These are phyloP conservation scores for Diaporthe amygdali DNA, from an alignment of 2,329 filamentous ascomycete genomes.

Conservation along the genomic window DNA sequence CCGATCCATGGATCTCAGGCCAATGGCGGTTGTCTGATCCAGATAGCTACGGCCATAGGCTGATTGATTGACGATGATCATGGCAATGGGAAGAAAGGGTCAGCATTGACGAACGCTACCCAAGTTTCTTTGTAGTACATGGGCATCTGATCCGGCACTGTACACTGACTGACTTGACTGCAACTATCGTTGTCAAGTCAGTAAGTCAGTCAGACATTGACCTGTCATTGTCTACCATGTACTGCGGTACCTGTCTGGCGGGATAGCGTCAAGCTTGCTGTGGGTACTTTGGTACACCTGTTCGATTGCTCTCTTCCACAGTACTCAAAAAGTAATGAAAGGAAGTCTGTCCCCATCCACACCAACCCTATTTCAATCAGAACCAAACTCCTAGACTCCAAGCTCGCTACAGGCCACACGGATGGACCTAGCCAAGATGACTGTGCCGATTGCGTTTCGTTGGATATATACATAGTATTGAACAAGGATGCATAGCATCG, in stretches of 20 bases:
- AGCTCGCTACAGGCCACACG: background rate
- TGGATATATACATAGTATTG: constrained; percentile 12
- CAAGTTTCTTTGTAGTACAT: constrained; percentile 11
- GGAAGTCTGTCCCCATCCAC: constrained; percentile 10
- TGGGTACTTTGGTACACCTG: background rate
- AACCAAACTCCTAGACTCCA: background rate
- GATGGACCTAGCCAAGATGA: background rate
- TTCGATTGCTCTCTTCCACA: background rate
- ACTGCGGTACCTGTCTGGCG: background rate
- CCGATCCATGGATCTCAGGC: constrained; percentile 8
- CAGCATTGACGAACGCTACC: constrained; percentile 13
- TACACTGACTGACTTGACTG: background rate
- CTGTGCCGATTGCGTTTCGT: constrained; percentile 10
- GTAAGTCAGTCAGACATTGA: constrained; percentile 14
- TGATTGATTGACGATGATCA: constrained; percentile 11
- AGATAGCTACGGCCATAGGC: constrained; percentile 11
- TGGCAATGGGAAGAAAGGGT: constrained; percentile 3
- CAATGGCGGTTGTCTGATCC: constrained; percentile 9
- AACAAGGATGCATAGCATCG: constrained; percentile 15
- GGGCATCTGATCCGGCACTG: background rate
- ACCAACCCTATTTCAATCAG: constrained; percentile 9
- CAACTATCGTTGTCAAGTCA: background rate
- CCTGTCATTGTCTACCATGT: constrained; percentile 1
- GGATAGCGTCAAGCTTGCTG: constrained; percentile 1
- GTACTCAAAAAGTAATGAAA: constrained; percentile 1